These are phyloP conservation scores for Kuraishia piskuri DNA, from an alignment of 805 yeast species.

Conservation along the genomic window DNA sequence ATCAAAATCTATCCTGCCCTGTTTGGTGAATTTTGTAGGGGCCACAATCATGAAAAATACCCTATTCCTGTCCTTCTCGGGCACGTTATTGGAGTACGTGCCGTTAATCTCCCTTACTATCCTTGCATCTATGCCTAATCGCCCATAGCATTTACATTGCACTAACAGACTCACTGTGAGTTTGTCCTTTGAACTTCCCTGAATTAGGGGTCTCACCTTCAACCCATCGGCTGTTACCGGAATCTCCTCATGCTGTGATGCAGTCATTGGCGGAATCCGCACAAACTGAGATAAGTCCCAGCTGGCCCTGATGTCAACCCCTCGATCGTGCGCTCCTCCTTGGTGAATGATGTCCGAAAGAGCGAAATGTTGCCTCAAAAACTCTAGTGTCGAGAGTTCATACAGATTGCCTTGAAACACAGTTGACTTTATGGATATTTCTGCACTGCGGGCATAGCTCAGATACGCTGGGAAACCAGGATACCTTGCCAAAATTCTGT, in stretches of 20 bases:
- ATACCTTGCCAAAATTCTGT: slow-evolving; percentile 13
- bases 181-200: slow-evolving; percentile 8
- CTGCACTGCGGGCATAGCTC: slow-evolving; percentile 21
- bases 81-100: slow-evolving; percentile 31
- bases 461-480: slow-evolving; percentile 23
- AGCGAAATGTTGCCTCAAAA: slow-evolving; percentile 28
- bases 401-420: slow-evolving; percentile 50
- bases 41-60: slow-evolving; percentile 34
- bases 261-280: slow-evolving; percentile 5
- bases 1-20: slow-evolving; percentile 37
- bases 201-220: slow-evolving; percentile 16
- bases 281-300: slow-evolving; percentile 31
- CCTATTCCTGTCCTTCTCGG: slow-evolving; percentile 10
- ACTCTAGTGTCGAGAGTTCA: slow-evolving; percentile 35
- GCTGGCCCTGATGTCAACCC: slow-evolving; percentile 45
- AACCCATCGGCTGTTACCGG: slow-evolving; percentile 13
- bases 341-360: slow-evolving; percentile 30
- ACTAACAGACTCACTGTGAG: slow-evolving; percentile 33
- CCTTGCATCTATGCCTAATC: slow-evolving; percentile 33
- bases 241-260: not conserved
- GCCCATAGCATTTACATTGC: slow-evolving; percentile 45
- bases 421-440: slow-evolving; percentile 33
- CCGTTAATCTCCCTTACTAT: slow-evolving; percentile 47
- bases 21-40: slow-evolving; percentile 37
- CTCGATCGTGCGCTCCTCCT: slow-evolving; percentile 52